These are phyloP conservation scores for Exophiala sp. DNA, from an alignment of 2,329 filamentous ascomycete genomes.

Conservation along the genomic window DNA sequence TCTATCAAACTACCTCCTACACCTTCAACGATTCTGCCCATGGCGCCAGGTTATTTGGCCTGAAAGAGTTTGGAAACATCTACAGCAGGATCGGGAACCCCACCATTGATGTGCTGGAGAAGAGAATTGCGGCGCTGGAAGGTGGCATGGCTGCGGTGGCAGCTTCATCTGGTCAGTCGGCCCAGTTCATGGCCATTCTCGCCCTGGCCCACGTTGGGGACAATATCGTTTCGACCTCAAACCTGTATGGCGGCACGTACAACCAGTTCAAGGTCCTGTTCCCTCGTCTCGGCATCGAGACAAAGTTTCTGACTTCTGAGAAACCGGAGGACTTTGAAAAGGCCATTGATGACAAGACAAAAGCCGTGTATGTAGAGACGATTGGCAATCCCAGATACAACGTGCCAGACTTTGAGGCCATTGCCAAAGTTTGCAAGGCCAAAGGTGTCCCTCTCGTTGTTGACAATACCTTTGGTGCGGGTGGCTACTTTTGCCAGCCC, in stretches of 20 bases:
- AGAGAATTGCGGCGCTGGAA: slow-evolving; percentile 56
- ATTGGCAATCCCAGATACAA: slow-evolving; percentile 90
- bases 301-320: slow-evolving; percentile 75
- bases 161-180: slow-evolving; percentile 75
- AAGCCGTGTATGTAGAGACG: slow-evolving; percentile 81
- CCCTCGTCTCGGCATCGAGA: slow-evolving; percentile 72
- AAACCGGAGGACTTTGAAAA: slow-evolving; percentile 66
- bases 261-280: slow-evolving; percentile 90
- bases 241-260: slow-evolving; percentile 88
- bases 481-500: slow-evolving; percentile 77
- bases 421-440: slow-evolving; percentile 71
- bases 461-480: slow-evolving; percentile 89
- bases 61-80: slow-evolving; percentile 97
- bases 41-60: slow-evolving; percentile 87
- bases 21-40: slow-evolving; percentile 96
- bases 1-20: slow-evolving; percentile 92
- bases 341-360: slow-evolving; percentile 83
- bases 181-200: slow-evolving; percentile 79
- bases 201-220: slow-evolving; percentile 76
- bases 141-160: slow-evolving; percentile 64
- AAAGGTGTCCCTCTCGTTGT: slow-evolving; percentile 63
- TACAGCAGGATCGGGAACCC: slow-evolving; percentile 97
- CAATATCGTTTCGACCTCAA: slow-evolving; percentile 83
- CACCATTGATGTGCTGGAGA: slow-evolving; percentile 93
- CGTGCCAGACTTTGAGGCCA: slow-evolving; percentile 78